Conservation (phyloP, 1,284 basidiomycete species). For the Xanthoconium separans region DNA sequence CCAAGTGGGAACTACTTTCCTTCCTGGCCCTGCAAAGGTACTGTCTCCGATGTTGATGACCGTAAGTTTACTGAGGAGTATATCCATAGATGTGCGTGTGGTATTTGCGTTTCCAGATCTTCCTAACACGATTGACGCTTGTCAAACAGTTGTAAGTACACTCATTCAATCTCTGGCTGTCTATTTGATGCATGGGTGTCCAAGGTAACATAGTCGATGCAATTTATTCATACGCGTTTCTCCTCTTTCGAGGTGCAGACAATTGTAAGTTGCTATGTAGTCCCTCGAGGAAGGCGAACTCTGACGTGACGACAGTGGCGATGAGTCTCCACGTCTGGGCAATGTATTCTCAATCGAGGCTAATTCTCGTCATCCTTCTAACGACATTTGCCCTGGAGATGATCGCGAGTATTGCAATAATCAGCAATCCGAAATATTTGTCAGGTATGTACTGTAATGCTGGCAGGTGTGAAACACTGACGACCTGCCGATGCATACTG, state of each 20-base stretch:
- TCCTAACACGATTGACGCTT: too few species aligned
- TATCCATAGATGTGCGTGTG: too few species aligned
- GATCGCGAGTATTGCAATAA: neutral
- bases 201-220: too few species aligned
- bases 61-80: too few species aligned
- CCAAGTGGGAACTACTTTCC: too few species aligned
- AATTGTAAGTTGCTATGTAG: neutral
- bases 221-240: neutral
- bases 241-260: neutral
- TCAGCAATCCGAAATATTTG: neutral
- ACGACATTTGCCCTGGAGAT: neutral
- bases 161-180: too few species aligned
- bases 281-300: neutral
- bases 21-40: too few species aligned
- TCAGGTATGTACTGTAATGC: neutral
- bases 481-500: too few species aligned
- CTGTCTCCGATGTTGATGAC: too few species aligned
- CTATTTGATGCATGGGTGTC: too few species aligned
- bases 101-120: too few species aligned
- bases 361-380: neutral
- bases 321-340: neutral
- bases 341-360: neutral
- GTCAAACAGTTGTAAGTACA: too few species aligned
- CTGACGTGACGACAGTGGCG: neutral
- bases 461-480: neutral